Evolutionary conservation across 2,329 filamentous ascomycete species (phyloP), one percentile per base, ranked within the genome.

Genomic region (Dactylellina haptotyla): DNA sequence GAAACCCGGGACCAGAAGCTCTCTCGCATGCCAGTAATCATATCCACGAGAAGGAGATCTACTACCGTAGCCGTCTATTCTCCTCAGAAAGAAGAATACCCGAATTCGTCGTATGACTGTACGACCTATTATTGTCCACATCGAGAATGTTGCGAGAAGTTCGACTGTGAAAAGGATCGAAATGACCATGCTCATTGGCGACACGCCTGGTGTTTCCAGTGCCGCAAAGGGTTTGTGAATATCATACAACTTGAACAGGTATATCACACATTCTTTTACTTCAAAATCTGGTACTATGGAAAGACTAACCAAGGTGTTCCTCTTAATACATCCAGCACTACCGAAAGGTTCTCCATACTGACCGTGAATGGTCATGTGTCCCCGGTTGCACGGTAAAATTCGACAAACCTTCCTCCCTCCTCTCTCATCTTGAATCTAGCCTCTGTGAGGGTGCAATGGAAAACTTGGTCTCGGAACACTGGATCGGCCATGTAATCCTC

Each of bases 291-390:
- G 23, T 46, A 46, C 23, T 10, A 5, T 46, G 41, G 14, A 14
- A 34, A 34, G 14, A n/a, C n/a, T 18, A 4, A 20, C 10, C n/a
- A n/a, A n/a, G n/a, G n/a, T n/a, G n/a, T n/a, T n/a, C n/a, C 12
- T 2, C 23, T 46, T 3, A 20, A 20, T 18, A 6, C 4, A 6
- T 3, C 37, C 23, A 73, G 69, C 69, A 73, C 54, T 48, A 50
- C 37, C 54, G 62, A 54, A 57, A 37, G 10, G 28, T 45, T 20
- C 16, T 73, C 28, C 69, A 73, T 50, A 28, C 14, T n/a, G 61
- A 43, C 25, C 63, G 69, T 28, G 50, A 66, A 46, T 73, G 66
- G 61, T 50, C 41, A 12, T 73, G 69, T 56, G 50, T 66, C 48
- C 39, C 48, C 20, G 48, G 46, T 14, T 73, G 69, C 46, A 32